These are phyloP conservation scores for Paramecium pentaurelia DNA, from an alignment of 73 alveolate species.

Conservation along the genomic window DNA sequence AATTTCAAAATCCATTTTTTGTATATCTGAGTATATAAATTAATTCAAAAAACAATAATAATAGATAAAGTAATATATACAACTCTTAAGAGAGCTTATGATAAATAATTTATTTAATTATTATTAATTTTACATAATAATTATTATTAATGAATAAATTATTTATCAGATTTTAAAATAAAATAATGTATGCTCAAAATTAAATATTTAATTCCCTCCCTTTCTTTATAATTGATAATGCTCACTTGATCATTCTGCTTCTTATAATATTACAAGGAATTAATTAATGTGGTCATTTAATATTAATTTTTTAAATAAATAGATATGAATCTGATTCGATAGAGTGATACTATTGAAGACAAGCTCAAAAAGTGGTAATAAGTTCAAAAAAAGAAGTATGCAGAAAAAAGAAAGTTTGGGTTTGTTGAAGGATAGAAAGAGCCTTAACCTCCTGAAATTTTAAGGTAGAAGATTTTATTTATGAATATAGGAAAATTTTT, in stretches of 20 bases:
- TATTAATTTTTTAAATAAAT: neutral
- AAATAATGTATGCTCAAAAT: neutral
- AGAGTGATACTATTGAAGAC: conserved; percentile 60
- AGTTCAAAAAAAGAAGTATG: conserved; percentile 72
- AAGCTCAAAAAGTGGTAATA: conserved; percentile 80
- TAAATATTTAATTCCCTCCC: neutral
- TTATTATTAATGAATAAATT: neutral
- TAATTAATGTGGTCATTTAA: neutral
- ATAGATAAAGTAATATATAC: too few species aligned
- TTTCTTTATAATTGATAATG: neutral
- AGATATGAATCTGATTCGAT: conserved; percentile 8
- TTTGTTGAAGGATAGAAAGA: conserved; percentile 79
- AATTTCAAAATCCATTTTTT: neutral
- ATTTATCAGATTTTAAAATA: neutral
- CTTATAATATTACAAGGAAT: neutral
- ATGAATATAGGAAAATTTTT: conserved; percentile 74
- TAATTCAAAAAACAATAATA: too few species aligned
- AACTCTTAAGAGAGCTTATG: too few species aligned
- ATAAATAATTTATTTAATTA: too few species aligned
- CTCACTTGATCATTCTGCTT: neutral
- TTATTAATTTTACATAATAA: neutral
- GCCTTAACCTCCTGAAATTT: conserved; percentile 81
- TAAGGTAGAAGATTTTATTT: conserved; percentile 67
- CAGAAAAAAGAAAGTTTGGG: conserved; percentile 81
- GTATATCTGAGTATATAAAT: too few species aligned